Base-by-base conservation (phyloP, 371 early-diverging fungal genomes). In the Mortierella sp. region DNA sequence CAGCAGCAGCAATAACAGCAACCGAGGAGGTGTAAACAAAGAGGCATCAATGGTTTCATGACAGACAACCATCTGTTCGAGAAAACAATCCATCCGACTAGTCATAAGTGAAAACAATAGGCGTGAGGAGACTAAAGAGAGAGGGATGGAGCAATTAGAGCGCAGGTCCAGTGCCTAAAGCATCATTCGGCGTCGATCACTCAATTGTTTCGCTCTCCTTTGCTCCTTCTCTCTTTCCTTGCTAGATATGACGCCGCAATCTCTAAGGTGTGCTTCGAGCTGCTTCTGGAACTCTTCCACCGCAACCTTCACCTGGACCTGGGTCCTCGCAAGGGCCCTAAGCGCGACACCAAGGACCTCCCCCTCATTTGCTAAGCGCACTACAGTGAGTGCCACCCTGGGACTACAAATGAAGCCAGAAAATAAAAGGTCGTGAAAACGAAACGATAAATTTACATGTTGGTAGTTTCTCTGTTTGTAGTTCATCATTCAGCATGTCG, bases 251-350 rank as follows among this genome's bases (percentile, higher is more conserved):
- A 92, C 74, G 89, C 93, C 32, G 90, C 91, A 38, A 75, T 90
- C 70, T 78, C 91, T 24, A 89, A 88, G 70, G 88, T 90, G 54
- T 90, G 91, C 83, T 91, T 91, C 70, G 89, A 91, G n/a, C 68
- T 89, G 74, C 71, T 92, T 73, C 46, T 89, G 76, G 93, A 92
- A 77, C 70, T 90, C 54, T 92, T 92, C 78, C 89, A 89, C 54
- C 77, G 93, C 6, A 88, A 84, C 74, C 77, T 92, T n/a, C 83
- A 83, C 29, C 68, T 89, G 21, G 83, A 89, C 63, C 70, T 88
- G 48, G 88, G 88, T n/a, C 54, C 82, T 16, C 77, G 75, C 38
- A 85, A 82, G 71, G 82, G 86, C 18, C 65, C 79, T 75, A 85
- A 82, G 75, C 12, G 27, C 70, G 48, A 75, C 43, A 71, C 77